Conservation (phyloP, 2,329 filamentous ascomycete genomes). For the Penicillium hordei region DNA sequence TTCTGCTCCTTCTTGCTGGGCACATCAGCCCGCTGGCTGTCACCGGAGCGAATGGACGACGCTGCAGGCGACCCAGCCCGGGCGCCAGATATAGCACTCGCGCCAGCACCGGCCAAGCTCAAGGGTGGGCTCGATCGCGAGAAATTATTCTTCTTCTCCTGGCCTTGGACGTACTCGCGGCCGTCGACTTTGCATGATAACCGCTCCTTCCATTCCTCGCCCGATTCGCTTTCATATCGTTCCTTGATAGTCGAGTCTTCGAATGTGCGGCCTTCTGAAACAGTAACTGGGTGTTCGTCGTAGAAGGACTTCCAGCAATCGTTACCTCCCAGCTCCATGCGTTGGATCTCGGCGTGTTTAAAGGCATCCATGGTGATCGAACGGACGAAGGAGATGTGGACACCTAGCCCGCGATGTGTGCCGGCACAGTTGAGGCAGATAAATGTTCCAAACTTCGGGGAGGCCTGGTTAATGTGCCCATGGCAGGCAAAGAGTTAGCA, state of each 20-base stretch:
- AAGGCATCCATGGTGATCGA: slow-evolving; percentile 99
- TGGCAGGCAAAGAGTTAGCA: background rate
- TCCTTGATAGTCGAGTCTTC: slow-evolving; percentile 88
- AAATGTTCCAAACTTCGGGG: slow-evolving; percentile 97
- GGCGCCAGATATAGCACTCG: slow-evolving; percentile 1
- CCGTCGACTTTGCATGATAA: slow-evolving; percentile 85
- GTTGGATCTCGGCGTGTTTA: slow-evolving; percentile 86
- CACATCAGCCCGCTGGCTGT: slow-evolving; percentile 26
- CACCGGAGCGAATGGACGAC: slow-evolving; percentile 22
- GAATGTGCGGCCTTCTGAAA: slow-evolving; percentile 69
- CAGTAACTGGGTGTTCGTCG: slow-evolving; percentile 66
- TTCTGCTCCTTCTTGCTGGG: slow-evolving; percentile 64
- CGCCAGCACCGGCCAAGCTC: slow-evolving; percentile 12
- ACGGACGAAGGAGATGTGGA: slow-evolving; percentile 97
- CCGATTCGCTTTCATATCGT: slow-evolving; percentile 82
- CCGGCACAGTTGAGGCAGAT: slow-evolving; percentile 97
- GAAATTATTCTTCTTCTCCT: slow-evolving; percentile 54
- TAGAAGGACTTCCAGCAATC: slow-evolving; percentile 85
- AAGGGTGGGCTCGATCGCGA: slow-evolving; percentile 32
- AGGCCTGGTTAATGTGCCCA: slow-evolving; percentile 51
- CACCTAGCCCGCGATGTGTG: slow-evolving; percentile 88
- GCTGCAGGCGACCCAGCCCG: slow-evolving; percentile 27
- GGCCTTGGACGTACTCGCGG: slow-evolving; percentile 75
- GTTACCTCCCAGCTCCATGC: slow-evolving; percentile 92
- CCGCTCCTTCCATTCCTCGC: slow-evolving; percentile 93